These are phyloP conservation scores for Candida nemodendra DNA, from an alignment of 805 yeast genomes.

Conservation along the genomic window DNA sequence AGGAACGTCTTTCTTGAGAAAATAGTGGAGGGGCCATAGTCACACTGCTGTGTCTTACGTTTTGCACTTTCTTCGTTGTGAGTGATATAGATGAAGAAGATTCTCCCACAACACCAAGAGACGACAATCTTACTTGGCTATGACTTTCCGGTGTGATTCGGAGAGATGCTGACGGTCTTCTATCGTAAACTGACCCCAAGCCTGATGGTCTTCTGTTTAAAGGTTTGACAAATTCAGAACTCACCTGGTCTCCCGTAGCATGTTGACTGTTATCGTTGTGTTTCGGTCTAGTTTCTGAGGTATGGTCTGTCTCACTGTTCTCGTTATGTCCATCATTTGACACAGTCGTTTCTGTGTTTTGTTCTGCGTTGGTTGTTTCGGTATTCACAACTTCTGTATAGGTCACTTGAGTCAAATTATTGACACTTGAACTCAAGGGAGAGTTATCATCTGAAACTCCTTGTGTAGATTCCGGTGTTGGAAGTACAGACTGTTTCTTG, in stretches of 20 bases:
- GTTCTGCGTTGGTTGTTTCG: no score
- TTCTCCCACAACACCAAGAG: conserved; percentile 6
- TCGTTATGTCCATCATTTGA: background rate
- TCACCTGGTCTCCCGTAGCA: background rate
- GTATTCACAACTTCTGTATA: background rate
- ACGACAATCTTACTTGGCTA: conserved; percentile 20
- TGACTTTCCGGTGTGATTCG: conserved; percentile 5
- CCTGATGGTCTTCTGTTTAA: background rate
- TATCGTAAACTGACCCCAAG: background rate
- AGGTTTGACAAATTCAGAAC: conserved; percentile 1
- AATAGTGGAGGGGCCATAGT: background rate
- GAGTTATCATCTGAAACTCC: conserved; percentile 2
- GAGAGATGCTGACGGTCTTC: conserved; percentile 10
- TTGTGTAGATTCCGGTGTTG: conserved; percentile 13
- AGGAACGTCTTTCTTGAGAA: background rate
- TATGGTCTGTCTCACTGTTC: no score
- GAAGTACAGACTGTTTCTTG: conserved; percentile 4
- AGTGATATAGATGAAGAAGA: background rate
- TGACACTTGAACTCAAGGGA: background rate
- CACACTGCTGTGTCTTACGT: conserved; percentile 8
- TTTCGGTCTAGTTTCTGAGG: no score
- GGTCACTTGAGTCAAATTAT: background rate
- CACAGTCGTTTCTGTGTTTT: background rate
- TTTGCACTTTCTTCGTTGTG: conserved; percentile 1
- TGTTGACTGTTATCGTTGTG: background rate